Evolutionary conservation across 768 basidiomycete species (phyloP), one percentile per base, ranked within the genome.

Genomic region (Russula sp.): DNA sequence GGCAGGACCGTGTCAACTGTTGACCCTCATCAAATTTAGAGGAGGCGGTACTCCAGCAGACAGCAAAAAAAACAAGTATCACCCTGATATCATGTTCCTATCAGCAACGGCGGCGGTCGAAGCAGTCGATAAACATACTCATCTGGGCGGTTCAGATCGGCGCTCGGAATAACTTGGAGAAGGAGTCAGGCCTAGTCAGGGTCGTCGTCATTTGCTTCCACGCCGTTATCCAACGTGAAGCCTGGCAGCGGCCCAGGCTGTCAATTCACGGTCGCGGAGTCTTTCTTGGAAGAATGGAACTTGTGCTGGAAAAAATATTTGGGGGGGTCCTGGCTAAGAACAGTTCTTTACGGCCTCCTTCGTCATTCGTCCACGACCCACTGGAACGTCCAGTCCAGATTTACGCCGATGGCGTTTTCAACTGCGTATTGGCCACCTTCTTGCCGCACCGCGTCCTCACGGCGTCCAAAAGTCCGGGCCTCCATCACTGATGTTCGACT

Each of bases 341-440:
- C 11, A 45, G 22, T 22, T 46, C 22, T 46, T 46, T 46, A 46
- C 45, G 46, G 46, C 46, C 25, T 47, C 46, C 25, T 16, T 14
- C 46, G 7, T 29, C 20, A 9, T 5, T 20, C 25, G 25, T 14
- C 46, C 25, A 47, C 46, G 46, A 47, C 14, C 46, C 13, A 47
- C 46, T 47, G 16, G 46, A 25, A 47, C 25, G 46, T 47, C 29
- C 18, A 3, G 18, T 55, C 59, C 65, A 43, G 34, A 70, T 75
- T 61, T 67, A 79, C 36, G 81, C 80, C 0, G 80, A 81, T 2
- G 74, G 76, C 65, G 70, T 84, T 14, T 86, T 83, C 66, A 80
- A 84, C 69, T 76, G 22, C 38, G 69, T 76, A 43, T 68, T 70
- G 6, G 73, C 77, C 53, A 63, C 71, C 39, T 68, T 86, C 32